Percentiles rank a stretch among this genome's conserved stretches.
These are phyloP conservation scores for Xylaria cubensis DNA, from an alignment of 495 filamentous ascomycete genomes.

Conservation along the genomic window DNA sequence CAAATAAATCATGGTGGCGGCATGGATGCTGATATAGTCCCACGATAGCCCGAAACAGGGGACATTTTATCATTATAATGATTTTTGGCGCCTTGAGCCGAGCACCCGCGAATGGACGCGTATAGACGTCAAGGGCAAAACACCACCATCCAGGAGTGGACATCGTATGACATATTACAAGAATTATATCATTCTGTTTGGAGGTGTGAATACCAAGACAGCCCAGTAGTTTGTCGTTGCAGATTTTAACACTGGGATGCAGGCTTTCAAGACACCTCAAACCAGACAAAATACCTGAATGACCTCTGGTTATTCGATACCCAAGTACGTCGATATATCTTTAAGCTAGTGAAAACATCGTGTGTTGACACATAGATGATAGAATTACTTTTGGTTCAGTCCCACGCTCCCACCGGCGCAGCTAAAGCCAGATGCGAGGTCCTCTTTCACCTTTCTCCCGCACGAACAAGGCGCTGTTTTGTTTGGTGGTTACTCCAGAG, in stretches of 20 bases:
- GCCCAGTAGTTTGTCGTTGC: constrained; percentile 21
- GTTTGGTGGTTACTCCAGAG: constrained; percentile 91
- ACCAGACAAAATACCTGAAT: constrained; percentile 86
- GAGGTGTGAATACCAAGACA: constrained; percentile 33
- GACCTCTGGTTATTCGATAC: constrained; percentile 72
- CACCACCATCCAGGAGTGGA: constrained; percentile 86
- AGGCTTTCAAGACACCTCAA: constrained; percentile 94
- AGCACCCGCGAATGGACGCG: constrained; percentile 85
- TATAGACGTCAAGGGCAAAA: constrained; percentile 84
- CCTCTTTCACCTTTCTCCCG: constrained; percentile 87
- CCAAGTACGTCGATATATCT: constrained; percentile 27
- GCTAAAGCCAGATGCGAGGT: constrained; percentile 86
- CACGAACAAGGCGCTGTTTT: constrained; percentile 88
- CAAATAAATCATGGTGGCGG: constrained; percentile 61
- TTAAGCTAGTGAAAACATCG: constrained; percentile 52
- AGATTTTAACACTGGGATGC: constrained; percentile 74
- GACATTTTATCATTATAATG: constrained; percentile 98
- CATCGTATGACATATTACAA: constrained; percentile 97
- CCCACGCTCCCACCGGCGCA: constrained; percentile 74
- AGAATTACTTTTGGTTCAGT: constrained; percentile 77
- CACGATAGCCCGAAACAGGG: constrained; percentile 79
- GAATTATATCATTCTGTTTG: constrained; percentile 54
- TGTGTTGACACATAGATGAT: constrained; percentile 48
- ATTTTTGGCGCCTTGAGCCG: constrained; percentile 93
- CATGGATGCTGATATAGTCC: constrained; percentile 16